Evolutionary conservation across 192 early-diverging fungal species (phyloP).

Genomic region (Coemansia sp.): DNA sequence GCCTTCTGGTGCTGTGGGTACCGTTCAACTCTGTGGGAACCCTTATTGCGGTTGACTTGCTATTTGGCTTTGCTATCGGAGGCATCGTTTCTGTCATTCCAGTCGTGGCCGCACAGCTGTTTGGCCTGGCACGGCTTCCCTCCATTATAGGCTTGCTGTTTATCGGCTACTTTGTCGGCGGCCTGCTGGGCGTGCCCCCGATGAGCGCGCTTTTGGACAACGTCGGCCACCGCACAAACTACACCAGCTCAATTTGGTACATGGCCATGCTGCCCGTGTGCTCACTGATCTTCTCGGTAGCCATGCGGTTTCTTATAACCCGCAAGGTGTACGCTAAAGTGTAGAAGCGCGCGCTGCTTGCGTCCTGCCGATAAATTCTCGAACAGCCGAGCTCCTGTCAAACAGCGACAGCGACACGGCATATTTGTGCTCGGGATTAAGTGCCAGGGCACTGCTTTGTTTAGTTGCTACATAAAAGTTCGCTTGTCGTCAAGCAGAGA

Average conservation of each 20-base stretch:
- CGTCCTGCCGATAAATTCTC: not conserved
- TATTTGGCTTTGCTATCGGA: constrained; percentile 48
- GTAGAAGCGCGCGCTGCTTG: not conserved
- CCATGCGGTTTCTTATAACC: constrained; percentile 33
- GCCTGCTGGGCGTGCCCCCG: constrained; percentile 40
- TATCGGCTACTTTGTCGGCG: constrained; percentile 40
- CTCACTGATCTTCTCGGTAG: constrained; percentile 31
- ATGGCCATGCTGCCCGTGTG: constrained; percentile 40
- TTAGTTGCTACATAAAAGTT: no score
- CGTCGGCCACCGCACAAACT: constrained; percentile 44
- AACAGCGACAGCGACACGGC: no score
- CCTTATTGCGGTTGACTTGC: constrained; percentile 21
- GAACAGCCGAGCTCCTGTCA: no score
- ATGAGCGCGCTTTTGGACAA: constrained; percentile 47
- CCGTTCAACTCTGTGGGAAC: constrained; percentile 35
- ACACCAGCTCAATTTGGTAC: constrained; percentile 43
- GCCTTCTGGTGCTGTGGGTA: constrained; percentile 43
- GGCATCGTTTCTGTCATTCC: constrained; percentile 46
- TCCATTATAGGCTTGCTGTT: constrained; percentile 46
- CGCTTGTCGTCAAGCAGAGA: no score
- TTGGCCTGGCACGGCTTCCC: constrained; percentile 41
- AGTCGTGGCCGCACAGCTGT: constrained; percentile 40
- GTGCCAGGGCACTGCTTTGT: no score
- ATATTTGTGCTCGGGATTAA: no score
- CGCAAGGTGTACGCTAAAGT: constrained; percentile 9